Percentiles rank a stretch among this genome's conserved stretches.
These are phyloP conservation scores for Boletus subcaerulescens DNA, from an alignment of 768 basidiomycete genomes.

Conservation along the genomic window DNA sequence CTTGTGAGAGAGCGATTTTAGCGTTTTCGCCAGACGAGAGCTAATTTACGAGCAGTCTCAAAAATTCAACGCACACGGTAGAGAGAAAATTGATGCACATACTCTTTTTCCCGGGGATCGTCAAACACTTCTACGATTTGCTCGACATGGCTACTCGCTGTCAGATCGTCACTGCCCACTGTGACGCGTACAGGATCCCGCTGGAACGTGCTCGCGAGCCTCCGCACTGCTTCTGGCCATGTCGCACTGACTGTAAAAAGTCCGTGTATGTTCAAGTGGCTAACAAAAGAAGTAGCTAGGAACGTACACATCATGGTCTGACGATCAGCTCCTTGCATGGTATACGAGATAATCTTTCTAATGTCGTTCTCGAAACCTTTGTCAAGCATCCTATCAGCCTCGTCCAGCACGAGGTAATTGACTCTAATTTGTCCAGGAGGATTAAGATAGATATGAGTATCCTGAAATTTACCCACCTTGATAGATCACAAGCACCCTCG, in stretches of 20 bases:
- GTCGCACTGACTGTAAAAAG: conserved; percentile 81
- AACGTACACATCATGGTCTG: conserved; percentile 93
- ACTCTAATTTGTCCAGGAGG: conserved; percentile 48
- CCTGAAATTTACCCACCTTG: conserved; percentile 42
- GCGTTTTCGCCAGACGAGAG: conserved; percentile 54
- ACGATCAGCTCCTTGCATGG: conserved; percentile 62
- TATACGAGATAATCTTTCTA: conserved; percentile 76
- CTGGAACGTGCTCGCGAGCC: conserved; percentile 86
- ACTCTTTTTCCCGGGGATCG: conserved; percentile 85
- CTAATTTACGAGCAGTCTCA: conserved; percentile 33
- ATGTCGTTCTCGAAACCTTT: conserved; percentile 99
- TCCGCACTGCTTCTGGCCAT: conserved; percentile 93
- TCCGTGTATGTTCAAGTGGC: neutral
- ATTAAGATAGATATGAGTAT: neutral
- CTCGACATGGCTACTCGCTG: conserved; percentile 91
- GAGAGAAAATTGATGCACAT: conserved; percentile 24
- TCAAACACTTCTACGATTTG: conserved; percentile 93
- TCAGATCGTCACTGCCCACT: conserved; percentile 92
- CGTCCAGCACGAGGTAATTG: conserved; percentile 90
- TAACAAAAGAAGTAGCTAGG: neutral
- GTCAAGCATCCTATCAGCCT: conserved; percentile 98
- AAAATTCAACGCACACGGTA: neutral
- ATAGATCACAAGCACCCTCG: conserved; percentile 81
- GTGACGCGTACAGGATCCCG: conserved; percentile 83
- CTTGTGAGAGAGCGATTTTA: conserved; percentile 56